These are phyloP conservation scores for Acacia pycnantha DNA, from an alignment of 331 rosid genomes.

Conservation along the genomic window DNA sequence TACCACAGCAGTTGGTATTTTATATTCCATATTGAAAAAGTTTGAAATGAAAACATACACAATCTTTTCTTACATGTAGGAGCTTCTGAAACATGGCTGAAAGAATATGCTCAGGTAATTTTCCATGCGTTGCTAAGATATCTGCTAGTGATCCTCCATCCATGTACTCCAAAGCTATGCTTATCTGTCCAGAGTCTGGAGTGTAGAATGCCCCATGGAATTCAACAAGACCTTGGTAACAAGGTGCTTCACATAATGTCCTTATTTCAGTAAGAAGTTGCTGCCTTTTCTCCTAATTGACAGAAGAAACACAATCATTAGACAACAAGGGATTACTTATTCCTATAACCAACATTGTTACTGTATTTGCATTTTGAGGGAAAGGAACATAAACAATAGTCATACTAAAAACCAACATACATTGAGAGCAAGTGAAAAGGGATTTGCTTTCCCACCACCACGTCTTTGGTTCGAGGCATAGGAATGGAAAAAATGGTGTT, in stretches of 20 bases:
- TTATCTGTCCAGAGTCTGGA: slow-evolving; percentile 97
- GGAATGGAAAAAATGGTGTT: too few relatives aligned
- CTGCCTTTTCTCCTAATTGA: slow-evolving; percentile 87
- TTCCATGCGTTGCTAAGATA: slow-evolving; percentile 59
- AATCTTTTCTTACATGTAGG: slow-evolving; percentile 53
- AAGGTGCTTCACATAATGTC: slow-evolving; percentile 92
- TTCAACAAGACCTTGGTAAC: slow-evolving; percentile 89
- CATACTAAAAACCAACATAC: too few relatives aligned
- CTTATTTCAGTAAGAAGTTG: slow-evolving; percentile 95
- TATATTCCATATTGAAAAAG: slow-evolving; percentile 24
- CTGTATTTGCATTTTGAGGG: background rate
- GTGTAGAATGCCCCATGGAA: slow-evolving; percentile 97
- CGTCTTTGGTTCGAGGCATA: too few relatives aligned
- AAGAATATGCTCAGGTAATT: slow-evolving; percentile 77
- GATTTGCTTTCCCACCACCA: too few relatives aligned
- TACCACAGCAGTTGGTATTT: background rate
- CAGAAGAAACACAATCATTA: slow-evolving; percentile 21
- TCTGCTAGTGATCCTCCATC: slow-evolving; percentile 96
- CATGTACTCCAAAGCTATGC: slow-evolving; percentile 98
- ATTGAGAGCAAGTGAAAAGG: too few relatives aligned
- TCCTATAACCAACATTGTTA: background rate
- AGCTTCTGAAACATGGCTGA: slow-evolving; percentile 92
- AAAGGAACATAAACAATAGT: background rate
- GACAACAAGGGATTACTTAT: background rate
- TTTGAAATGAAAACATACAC: slow-evolving; percentile 15